Conservation (phyloP, 2,329 filamentous ascomycete genomes). For the Tolypocladium paradoxum region DNA sequence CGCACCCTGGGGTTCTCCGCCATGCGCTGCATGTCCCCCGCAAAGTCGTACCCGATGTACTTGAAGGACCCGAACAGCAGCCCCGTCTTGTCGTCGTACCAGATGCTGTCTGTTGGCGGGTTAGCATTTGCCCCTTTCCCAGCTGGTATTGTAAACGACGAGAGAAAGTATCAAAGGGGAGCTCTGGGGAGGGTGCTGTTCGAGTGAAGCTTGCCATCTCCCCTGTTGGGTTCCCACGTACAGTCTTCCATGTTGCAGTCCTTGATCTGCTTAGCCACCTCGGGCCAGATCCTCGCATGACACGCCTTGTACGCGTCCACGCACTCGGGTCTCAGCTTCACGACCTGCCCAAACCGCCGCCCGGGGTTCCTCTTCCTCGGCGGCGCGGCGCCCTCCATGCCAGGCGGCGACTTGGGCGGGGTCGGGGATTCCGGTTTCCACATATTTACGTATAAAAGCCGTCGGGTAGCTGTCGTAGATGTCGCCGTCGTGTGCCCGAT, state of each 20-base stretch:
- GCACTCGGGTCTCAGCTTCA: slow-evolving; percentile 58
- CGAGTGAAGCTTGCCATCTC: background rate
- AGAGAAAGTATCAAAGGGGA: background rate
- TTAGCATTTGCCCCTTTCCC: no score
- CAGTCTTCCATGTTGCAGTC: slow-evolving; percentile 66
- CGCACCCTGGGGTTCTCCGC: slow-evolving; percentile 59
- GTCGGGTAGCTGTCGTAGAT: background rate
- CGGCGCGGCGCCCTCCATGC: background rate
- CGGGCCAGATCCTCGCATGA: slow-evolving; percentile 66
- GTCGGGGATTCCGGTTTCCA: slow-evolving; percentile 13
- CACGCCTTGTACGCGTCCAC: slow-evolving; percentile 62
- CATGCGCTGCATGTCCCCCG: slow-evolving; percentile 68
- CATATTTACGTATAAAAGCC: slow-evolving; percentile 4
- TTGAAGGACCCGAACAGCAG: slow-evolving; percentile 69
- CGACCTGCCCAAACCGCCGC: slow-evolving; percentile 58
- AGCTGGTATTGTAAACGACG: background rate
- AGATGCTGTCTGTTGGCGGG: slow-evolving; percentile 67
- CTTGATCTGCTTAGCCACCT: slow-evolving; percentile 65
- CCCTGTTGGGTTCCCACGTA: slow-evolving; percentile 21
- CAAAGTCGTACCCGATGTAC: slow-evolving; percentile 64
- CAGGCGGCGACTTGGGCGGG: slow-evolving; percentile 3
- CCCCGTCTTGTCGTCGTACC: slow-evolving; percentile 49
- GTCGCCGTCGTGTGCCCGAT: background rate
- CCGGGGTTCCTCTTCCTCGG: slow-evolving; percentile 27
- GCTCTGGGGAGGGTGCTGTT: background rate